Percentiles rank a stretch among this genome's conserved stretches.
These are phyloP conservation scores for Candida anglica DNA, from an alignment of 805 yeast genomes.

Conservation along the genomic window DNA sequence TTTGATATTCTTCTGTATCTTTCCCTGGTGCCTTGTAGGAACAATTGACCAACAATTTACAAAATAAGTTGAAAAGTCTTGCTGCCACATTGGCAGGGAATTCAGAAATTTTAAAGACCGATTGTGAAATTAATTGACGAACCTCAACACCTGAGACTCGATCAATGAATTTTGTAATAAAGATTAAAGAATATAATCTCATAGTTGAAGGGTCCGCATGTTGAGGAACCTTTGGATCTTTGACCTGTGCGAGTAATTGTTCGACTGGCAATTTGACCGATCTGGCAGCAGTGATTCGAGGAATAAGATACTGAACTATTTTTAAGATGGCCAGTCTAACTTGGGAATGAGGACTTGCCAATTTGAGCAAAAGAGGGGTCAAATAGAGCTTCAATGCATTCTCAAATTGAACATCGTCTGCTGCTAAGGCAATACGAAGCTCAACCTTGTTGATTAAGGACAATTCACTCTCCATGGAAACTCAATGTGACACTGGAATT, in stretches of 20 bases:
- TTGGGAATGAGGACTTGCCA: constrained; percentile 62
- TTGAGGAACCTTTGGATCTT: constrained; percentile 44
- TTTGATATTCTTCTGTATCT: constrained; percentile 40
- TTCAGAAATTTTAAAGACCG: constrained; percentile 43
- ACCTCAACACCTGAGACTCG: constrained; percentile 40
- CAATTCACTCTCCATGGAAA: constrained; percentile 46
- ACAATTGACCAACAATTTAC: constrained; percentile 43
- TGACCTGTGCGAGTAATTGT: constrained; percentile 61
- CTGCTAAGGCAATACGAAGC: constrained; percentile 73
- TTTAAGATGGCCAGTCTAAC: constrained; percentile 68
- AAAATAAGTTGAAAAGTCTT: constrained; percentile 56
- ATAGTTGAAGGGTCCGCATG: constrained; percentile 47
- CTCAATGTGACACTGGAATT: no score
- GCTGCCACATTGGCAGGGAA: constrained; percentile 41
- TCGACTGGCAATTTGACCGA: constrained; percentile 59
- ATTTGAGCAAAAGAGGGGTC: constrained; percentile 73
- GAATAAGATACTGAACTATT: constrained; percentile 61
- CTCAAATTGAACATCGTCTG: constrained; percentile 61
- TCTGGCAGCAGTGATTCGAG: constrained; percentile 57
- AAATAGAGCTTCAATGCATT: constrained; percentile 57
- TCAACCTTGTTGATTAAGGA: constrained; percentile 74
- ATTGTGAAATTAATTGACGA: constrained; percentile 40
- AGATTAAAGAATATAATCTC: constrained; percentile 58
- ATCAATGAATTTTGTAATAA: constrained; percentile 65
- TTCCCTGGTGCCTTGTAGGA: constrained; percentile 47